Evolutionary conservation across 176 grass and related monocot species (phyloP), one percentile per base, ranked within the genome.

Genomic region (Oryza rufipogon): DNA sequence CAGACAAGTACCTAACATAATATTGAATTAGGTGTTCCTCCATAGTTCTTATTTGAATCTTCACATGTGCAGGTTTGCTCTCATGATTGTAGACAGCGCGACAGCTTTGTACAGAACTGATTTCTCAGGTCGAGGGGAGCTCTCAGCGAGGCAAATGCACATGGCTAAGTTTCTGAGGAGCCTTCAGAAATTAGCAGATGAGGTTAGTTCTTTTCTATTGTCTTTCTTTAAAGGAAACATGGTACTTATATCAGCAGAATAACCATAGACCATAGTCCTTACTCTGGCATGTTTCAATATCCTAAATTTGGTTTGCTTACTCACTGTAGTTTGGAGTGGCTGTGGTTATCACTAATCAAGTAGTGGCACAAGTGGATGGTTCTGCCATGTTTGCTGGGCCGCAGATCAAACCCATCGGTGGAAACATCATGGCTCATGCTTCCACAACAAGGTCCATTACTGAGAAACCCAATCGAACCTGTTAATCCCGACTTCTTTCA

Each of bases 401-500:
- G 4, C 96, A 94, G 77, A 78, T 94, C 47, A 99, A 96, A 66
- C 96, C 96, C 61, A 96, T 96, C 9, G 93, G 89, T 25, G 91
- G 96, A 68, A 99, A 99, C 67, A 99, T 99, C 66, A 99, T 96
- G 93, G 96, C 96, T 4, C 96, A 99, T 87, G 96, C 96, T 87
- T 96, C 96, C 66, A 92, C 90, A 63, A 94, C 92, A 51, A 91
- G 95, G 28, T 28, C 28, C 28, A 28, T 28, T 28, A 28, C 28
- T 28, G 28, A 28, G 28, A 28, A 28, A 28, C 33, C 4, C 61
- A 56, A 12, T 68, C 2, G 39, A 25, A 26, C 33, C 28, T n/a
- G 8, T 77, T 6, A 56, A 58, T 72, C 32, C 38, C 41, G 76
- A 11, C 64, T 47, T 65, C 9, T 26, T 45, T 14, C 82, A 1